Base-by-base conservation (phyloP, 2,329 filamentous ascomycete species). In the Trichoderma polysporum region DNA sequence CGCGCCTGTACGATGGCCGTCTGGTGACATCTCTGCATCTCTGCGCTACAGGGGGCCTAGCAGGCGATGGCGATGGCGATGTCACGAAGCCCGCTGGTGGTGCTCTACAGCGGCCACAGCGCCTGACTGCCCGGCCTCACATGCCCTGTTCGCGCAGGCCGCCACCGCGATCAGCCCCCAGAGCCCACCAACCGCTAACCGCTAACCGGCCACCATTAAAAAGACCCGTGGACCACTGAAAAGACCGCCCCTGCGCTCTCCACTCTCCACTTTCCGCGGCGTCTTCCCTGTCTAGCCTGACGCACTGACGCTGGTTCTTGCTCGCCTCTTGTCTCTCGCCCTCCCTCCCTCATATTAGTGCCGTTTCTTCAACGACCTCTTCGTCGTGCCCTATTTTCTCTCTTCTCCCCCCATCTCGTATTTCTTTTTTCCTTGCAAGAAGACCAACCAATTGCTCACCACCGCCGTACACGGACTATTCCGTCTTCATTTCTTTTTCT, bases 271-370 rank as follows among this genome's bases (percentile, higher is more conserved):
- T 39, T 50, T 37, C 58, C 58, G 58, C 52, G 53, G 31, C 58
- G 45, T 52, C 22, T 61, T 61, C 58, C 58, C 58, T 61, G 58
- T 37, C 58, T 37, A 50, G 39, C 29, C n/a, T n/a, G n/a, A n/a
- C n/a, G n/a, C n/a, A n/a, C n/a, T n/a, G n/a, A n/a, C n/a, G n/a
- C n/a, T n/a, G n/a, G n/a, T n/a, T n/a, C n/a, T n/a, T n/a, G 31
- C 52, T 12, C 5, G 49, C 49, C 37, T 45, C 56, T 22, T 59
- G 29, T 35, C 27, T 54, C 31, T 54, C 19, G 15, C 17, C 17
- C 56, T 41, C 56, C 41, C 57, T 25, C 58, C 25, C 41, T 60
- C 58, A 50, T 50, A 22, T 61, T 25, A 61, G 31, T 50, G 41
- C n/a, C n/a, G 41, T 19, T 13, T 52, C n/a, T 27, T 52, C 49